Evolutionary conservation across 345 rosid genomes (phyloP).

Genomic region (Ceriops zippeliana): DNA sequence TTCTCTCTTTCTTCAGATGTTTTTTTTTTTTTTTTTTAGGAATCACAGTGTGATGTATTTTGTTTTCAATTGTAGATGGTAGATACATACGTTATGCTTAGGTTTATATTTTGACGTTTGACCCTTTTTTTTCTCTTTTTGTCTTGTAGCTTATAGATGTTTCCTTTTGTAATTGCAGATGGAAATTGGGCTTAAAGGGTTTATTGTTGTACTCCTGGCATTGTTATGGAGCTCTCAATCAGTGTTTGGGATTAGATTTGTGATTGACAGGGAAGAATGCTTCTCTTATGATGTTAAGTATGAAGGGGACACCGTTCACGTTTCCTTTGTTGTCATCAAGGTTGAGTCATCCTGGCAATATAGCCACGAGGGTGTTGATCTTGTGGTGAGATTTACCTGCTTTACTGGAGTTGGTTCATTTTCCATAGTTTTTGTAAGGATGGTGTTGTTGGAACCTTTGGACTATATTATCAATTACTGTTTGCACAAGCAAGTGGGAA

Average conservation of each 20-base stretch:
- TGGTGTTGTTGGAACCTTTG: background rate
- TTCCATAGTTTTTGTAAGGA: background rate
- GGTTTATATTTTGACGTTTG: too few species aligned
- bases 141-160: background rate
- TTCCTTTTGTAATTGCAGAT: conserved; percentile 31
- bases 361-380: conserved; percentile 52
- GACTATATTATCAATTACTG: background rate
- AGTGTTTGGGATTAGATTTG: conserved; percentile 51
- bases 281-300: conserved; percentile 59
- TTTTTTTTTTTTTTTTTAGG: too few species aligned
- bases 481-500: background rate
- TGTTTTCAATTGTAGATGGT: too few species aligned
- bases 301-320: conserved; percentile 58
- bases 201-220: conserved; percentile 31
- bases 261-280: conserved; percentile 65
- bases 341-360: conserved; percentile 53
- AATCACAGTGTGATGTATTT: too few species aligned
- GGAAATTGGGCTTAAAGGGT: conserved; percentile 27
- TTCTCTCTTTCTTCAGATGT: too few species aligned
- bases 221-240: conserved; percentile 25
- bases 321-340: conserved; percentile 60
- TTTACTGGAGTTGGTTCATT: background rate
- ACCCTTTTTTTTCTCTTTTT: too few species aligned
- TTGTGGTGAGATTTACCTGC: conserved; percentile 44
- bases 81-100: too few species aligned